Evolutionary conservation across 192 early-diverging fungal genomes (phyloP), one percentile per base, ranked within the genome.

Genomic region (Helicostylum pulchrum): DNA sequence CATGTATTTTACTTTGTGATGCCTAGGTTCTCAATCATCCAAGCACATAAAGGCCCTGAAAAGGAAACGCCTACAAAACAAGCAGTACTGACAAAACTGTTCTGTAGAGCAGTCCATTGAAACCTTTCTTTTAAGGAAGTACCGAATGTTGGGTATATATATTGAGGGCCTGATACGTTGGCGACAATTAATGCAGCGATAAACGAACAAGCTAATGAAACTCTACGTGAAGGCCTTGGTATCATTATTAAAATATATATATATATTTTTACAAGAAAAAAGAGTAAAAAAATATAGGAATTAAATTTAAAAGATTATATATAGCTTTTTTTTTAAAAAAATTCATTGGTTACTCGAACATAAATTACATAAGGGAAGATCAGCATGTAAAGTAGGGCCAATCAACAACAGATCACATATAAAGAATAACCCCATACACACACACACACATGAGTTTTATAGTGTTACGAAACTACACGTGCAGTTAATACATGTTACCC

Each of bases 101-200:
- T 70, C 15, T 70, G 53, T 10, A 70, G 15, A 23, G 62, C 62
- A 23, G 68, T 44, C 68, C 68, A 70, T 2, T 60, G 42, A 44
- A 70, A 70, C 26, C 62, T 54, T 19, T 50, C 49, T 26, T 62
- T 48, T 7, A 70, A 44, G 10, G 62, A 12, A 19, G 62, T 58
- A 14, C 68, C 68, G 20, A 64, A 70, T 9, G 68, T 49, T 15
- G 68, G 68, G 31, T 64, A 70, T 44, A 70, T 56, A 21, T 70
- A 70, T 45, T 70, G 68, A 26, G 68, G 62, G 12, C 68, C 68
- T 26, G 68, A 70, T n/a, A 70, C 55, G 59, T 64, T 59, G 46
- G 68, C 68, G 4, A 70, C 68, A 43, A 70, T 15, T 7, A 70
- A 55, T 47, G 68, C 61, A 7, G 50, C 51, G 12, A 50, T 45